Conservation (phyloP, 495 filamentous ascomycete genomes). For the Penicillium pulvis region DNA sequence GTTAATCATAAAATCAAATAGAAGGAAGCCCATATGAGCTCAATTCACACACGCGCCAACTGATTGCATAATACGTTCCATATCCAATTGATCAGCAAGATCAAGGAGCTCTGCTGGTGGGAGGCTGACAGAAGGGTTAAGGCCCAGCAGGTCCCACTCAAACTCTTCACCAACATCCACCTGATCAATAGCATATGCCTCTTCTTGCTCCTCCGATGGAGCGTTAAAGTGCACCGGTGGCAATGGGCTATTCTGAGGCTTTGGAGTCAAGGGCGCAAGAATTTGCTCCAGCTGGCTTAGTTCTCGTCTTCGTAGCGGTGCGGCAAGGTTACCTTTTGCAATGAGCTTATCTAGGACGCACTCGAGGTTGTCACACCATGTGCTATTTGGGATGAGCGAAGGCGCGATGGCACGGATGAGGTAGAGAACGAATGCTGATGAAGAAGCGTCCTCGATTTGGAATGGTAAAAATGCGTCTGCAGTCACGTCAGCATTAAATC, state of each 20-base stretch:
- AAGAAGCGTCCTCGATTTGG: slow-evolving; percentile 36
- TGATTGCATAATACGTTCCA: slow-evolving; percentile 34
- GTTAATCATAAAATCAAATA: background rate
- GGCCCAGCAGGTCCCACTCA: slow-evolving; percentile 32
- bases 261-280: slow-evolving; percentile 32
- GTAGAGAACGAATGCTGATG: slow-evolving; percentile 36
- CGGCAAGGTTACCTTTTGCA: slow-evolving; percentile 30
- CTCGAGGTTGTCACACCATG: slow-evolving; percentile 31
- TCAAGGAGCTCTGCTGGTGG: slow-evolving; percentile 30
- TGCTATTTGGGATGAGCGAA: slow-evolving; percentile 21
- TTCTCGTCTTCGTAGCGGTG: slow-evolving; percentile 28
- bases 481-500: background rate
- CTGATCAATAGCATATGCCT: slow-evolving; percentile 23
- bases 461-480: slow-evolving; percentile 37
- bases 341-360: slow-evolving; percentile 31
- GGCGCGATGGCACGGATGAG: slow-evolving; percentile 32
- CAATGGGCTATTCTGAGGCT: slow-evolving; percentile 2
- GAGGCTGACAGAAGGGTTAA: slow-evolving; percentile 31
- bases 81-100: slow-evolving; percentile 34
- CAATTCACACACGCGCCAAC: slow-evolving; percentile 16
- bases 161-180: slow-evolving; percentile 27
- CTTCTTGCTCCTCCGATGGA: slow-evolving; percentile 12
- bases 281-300: slow-evolving; percentile 31
- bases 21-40: background rate
- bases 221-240: slow-evolving; percentile 2